phyloP scores from a whole-genome alignment of 2,329 filamentous ascomycete species.

The Cladosporium sp. region DNA sequence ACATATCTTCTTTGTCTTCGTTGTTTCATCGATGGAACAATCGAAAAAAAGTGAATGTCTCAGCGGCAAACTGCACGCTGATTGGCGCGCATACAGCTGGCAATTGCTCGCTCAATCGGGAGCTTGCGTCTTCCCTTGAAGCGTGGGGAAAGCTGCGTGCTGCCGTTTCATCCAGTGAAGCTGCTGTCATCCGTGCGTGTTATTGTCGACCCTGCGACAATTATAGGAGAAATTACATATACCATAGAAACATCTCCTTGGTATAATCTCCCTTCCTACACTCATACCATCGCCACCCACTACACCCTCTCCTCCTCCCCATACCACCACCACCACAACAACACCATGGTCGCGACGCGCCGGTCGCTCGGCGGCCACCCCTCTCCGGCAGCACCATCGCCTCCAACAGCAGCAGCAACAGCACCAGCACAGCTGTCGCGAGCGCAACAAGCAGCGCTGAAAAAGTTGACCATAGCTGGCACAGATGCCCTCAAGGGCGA shows the following conservation, averaged over 20 bases:
- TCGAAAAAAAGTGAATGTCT: background rate
- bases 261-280: background rate
- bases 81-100: constrained; percentile 1
- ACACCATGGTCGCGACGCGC: constrained; percentile 16
- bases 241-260: background rate
- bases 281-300: background rate
- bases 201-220: background rate
- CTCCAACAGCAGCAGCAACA: background rate
- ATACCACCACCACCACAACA: background rate
- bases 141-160: background rate
- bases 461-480: constrained; percentile 12
- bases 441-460: constrained; percentile 10
- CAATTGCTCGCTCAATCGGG: background rate
- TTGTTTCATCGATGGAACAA: background rate
- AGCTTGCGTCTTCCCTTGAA: background rate
- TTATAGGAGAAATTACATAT: background rate
- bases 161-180: background rate
- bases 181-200: background rate
- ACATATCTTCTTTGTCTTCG: background rate
- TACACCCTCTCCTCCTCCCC: background rate
- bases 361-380: constrained; percentile 7
- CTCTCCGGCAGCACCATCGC: background rate
- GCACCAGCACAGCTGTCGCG: background rate
- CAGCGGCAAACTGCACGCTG: background rate
- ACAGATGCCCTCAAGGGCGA: constrained; percentile 19